These are phyloP conservation scores for Gentiana straminea DNA, from an alignment of 257 asterid species.

Conservation along the genomic window DNA sequence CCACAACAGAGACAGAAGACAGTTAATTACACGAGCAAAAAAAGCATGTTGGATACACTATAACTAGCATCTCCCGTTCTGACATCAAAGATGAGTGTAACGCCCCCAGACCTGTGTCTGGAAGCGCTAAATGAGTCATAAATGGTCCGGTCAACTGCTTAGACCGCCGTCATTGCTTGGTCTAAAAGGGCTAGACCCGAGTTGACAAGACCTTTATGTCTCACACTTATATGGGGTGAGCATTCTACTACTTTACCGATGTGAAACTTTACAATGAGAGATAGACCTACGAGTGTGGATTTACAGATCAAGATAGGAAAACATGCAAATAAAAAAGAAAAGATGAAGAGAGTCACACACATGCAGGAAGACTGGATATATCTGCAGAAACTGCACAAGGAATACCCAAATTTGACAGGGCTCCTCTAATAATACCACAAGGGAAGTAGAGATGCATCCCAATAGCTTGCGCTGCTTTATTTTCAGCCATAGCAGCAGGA, in stretches of 20 bases:
- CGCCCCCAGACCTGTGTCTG: too few relatives aligned
- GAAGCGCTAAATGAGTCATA: too few relatives aligned
- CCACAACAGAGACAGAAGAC: constrained; percentile 5
- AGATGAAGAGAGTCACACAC: constrained; percentile 21
- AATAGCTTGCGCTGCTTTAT: constrained; percentile 68
- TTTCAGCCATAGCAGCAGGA: constrained; percentile 88
- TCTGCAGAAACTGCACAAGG: constrained; percentile 99
- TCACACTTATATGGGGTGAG: too few relatives aligned
- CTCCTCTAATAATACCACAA: constrained; percentile 95
- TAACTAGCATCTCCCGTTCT: background rate
- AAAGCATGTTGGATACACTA: background rate
- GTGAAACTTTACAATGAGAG: background rate
- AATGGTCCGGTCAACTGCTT: too few relatives aligned
- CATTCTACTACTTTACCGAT: too few relatives aligned
- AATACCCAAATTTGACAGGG: constrained; percentile 95
- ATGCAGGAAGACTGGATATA: constrained; percentile 88
- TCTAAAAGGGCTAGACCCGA: too few relatives aligned
- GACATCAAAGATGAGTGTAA: background rate
- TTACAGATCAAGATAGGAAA: background rate
- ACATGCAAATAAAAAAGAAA: background rate
- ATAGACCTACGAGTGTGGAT: too few relatives aligned
- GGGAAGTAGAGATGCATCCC: constrained; percentile 98
- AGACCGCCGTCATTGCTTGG: too few relatives aligned
- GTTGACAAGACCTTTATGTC: too few relatives aligned
- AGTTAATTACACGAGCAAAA: background rate